phyloP scores from a whole-genome alignment of 2,329 filamentous ascomycete genomes.

The Hypoxylon sp. region DNA sequence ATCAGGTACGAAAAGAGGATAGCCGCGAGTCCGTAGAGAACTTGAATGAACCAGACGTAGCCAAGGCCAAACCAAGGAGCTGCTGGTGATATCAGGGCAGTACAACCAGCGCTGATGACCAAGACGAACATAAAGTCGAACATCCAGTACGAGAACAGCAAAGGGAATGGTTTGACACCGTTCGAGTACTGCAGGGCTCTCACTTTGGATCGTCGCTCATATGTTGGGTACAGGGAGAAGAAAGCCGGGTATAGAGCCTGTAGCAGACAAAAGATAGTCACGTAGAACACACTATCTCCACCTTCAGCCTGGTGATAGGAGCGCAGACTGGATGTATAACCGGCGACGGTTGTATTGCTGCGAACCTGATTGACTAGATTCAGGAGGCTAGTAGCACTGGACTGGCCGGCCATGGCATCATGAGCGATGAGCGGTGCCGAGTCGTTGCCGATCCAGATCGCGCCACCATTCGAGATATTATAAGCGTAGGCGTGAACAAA shows the following conservation, averaged over 20 bases:
- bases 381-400: slow-evolving; percentile 27
- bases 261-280: slow-evolving; percentile 52
- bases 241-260: slow-evolving; percentile 75
- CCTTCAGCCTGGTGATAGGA: slow-evolving; percentile 42
- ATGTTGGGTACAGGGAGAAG: slow-evolving; percentile 76
- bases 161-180: slow-evolving; percentile 72
- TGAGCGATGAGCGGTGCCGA: slow-evolving; percentile 42
- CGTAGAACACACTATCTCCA: slow-evolving; percentile 45
- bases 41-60: slow-evolving; percentile 75
- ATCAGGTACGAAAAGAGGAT: slow-evolving; percentile 74
- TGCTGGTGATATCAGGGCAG: slow-evolving; percentile 68
- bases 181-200: slow-evolving; percentile 79
- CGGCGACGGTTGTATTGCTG: slow-evolving; percentile 39
- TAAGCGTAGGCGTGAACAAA: slow-evolving; percentile 36
- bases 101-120: slow-evolving; percentile 57
- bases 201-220: slow-evolving; percentile 73
- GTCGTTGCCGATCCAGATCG: slow-evolving; percentile 44
- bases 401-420: slow-evolving; percentile 11
- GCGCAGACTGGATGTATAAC: slow-evolving; percentile 27
- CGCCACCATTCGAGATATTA: slow-evolving; percentile 43
- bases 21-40: slow-evolving; percentile 74
- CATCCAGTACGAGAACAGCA: slow-evolving; percentile 75
- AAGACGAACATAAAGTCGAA: slow-evolving; percentile 76
- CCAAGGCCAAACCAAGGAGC: slow-evolving; percentile 71
- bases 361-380: slow-evolving; percentile 46